phyloP scores from a whole-genome alignment of 495 filamentous ascomycete species.

The Penicillium macrosclerotiorum region DNA sequence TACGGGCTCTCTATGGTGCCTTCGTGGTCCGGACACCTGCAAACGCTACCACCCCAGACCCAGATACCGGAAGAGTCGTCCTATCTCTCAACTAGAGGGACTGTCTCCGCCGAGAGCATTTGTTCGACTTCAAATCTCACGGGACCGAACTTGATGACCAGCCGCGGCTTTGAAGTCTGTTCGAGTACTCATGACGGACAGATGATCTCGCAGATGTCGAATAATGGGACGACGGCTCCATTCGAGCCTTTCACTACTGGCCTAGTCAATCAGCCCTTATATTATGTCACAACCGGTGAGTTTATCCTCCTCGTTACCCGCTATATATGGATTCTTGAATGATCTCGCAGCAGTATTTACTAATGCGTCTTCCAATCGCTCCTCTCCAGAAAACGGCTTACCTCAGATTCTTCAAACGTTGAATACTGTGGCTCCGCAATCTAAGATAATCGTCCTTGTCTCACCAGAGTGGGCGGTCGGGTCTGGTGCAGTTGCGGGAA shows the following conservation, averaged over 20 bases:
- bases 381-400: conserved; percentile 13
- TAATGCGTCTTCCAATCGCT: background rate
- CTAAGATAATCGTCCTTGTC: conserved; percentile 20
- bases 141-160: too few species aligned
- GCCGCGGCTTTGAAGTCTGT: too few species aligned
- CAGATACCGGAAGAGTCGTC: background rate
- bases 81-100: background rate
- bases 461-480: conserved; percentile 6
- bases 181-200: background rate
- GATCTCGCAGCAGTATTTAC: background rate
- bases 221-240: background rate
- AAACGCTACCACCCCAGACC: too few species aligned
- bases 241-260: background rate
- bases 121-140: too few species aligned
- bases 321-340: background rate
- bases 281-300: conserved; percentile 24
- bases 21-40: background rate
- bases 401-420: conserved; percentile 23
- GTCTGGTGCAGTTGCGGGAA: background rate
- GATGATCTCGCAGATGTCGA: background rate
- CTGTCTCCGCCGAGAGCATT: too few species aligned
- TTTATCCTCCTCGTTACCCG: background rate
- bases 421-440: conserved; percentile 14
- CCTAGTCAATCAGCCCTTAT: conserved; percentile 11
- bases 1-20: background rate